Evolutionary conservation across 2,329 filamentous ascomycete genomes (phyloP), one percentile per base, ranked within the genome.

Genomic region (Ambrosiella cleistominuta): DNA sequence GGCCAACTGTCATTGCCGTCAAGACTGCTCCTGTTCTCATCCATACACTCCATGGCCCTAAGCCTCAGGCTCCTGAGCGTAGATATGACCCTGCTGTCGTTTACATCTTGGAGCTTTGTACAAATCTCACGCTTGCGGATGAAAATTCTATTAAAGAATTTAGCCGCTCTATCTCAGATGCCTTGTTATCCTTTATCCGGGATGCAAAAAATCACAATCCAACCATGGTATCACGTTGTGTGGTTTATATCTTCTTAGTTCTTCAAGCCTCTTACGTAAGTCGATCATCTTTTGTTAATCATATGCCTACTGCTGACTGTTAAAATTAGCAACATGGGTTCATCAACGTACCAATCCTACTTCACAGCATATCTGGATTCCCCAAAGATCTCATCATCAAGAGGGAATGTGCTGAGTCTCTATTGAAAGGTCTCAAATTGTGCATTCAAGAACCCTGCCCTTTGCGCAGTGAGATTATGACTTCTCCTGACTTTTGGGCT

Each of bases 401-500:
- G 37, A 40, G 35, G 11, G 52, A 54, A 15, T 54, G 52, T 12
- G 81, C 85, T 57, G 86, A 85, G 67, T 85, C 87, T 13, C 80
- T 94, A 0, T 74, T 95, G 15, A 83, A 86, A 64, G 91, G 91
- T 0, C 73, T 98, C 35, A 80, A 83, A 50, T 75, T 83, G 50
- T 96, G 90, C 65, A 86, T 95, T 63, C 82, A 85, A 56, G 81
- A 85, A 61, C 81, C 88, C 0, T 82, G 83, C 35, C 81, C 86
- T 11, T 73, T 98, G 36, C 82, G 88, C 59, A 95, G 87, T 64
- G 91, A 97, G 70, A 86, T 97, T 64, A 94, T 95, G 70, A 91
- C 88, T 12, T 97, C 91, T 15, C 93, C 93, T 0, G 93, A 98
- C 66, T 97, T 98, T 69, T 98, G 93, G 93, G 85, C 85, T 4